phyloP scores from a whole-genome alignment of 805 yeast species.

The Priceomyces fermenticarens region DNA sequence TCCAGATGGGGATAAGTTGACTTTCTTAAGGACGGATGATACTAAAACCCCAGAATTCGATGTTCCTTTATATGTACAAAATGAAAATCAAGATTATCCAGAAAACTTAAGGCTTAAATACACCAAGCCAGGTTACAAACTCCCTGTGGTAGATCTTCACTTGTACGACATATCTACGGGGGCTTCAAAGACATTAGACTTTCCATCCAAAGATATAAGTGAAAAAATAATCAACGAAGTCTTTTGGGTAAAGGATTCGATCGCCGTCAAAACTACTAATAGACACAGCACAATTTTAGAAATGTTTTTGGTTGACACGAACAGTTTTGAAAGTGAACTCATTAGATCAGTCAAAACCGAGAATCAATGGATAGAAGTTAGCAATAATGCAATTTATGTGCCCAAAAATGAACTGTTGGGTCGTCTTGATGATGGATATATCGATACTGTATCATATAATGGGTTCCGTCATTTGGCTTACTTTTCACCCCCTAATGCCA shows the following conservation, averaged over 20 bases:
- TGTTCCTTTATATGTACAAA: conserved; percentile 49
- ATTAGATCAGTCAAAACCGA: conserved; percentile 45
- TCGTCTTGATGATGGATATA: conserved; percentile 56
- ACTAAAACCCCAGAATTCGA: conserved; percentile 52
- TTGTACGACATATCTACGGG: conserved; percentile 35
- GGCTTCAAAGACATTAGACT: conserved; percentile 11
- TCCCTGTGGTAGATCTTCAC: conserved; percentile 53
- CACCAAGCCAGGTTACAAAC: conserved; percentile 66
- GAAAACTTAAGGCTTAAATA: conserved; percentile 46
- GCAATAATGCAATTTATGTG: conserved; percentile 29
- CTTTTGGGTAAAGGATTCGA: conserved; percentile 50
- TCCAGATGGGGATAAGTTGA: conserved; percentile 54
- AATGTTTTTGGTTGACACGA: conserved; percentile 42
- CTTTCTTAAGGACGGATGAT: conserved; percentile 59
- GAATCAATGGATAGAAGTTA: conserved; percentile 61
- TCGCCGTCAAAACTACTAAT: conserved; percentile 60
- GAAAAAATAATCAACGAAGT: conserved; percentile 57
- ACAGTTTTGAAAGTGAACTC: conserved; percentile 24
- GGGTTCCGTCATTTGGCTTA: conserved; percentile 80
- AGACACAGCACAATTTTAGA: conserved; percentile 57
- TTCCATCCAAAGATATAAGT: conserved; percentile 26
- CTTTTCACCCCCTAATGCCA: conserved; percentile 62
- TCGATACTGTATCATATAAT: conserved; percentile 65
- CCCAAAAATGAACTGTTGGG: conserved; percentile 35
- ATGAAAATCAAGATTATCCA: conserved; percentile 43